These are phyloP conservation scores for Serendipita sp. DNA, from an alignment of 768 basidiomycete genomes.

Conservation along the genomic window DNA sequence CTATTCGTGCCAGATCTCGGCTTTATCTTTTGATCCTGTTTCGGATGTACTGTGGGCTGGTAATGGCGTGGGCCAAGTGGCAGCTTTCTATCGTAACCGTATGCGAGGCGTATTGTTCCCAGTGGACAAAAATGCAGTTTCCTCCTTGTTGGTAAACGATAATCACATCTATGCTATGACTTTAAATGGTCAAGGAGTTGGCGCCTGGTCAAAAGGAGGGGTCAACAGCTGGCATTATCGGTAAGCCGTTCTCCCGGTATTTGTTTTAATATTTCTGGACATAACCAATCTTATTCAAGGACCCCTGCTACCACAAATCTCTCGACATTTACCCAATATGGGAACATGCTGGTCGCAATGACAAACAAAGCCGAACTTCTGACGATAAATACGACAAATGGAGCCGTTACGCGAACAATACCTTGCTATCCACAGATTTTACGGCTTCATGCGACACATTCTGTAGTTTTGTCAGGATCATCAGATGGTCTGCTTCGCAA, in stretches of 20 bases:
- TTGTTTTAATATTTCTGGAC: background rate
- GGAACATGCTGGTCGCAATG: background rate
- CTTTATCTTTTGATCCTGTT: slow-evolving; percentile 78
- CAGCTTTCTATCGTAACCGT: slow-evolving; percentile 51
- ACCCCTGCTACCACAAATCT: slow-evolving; percentile 6
- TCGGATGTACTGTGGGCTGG: slow-evolving; percentile 86
- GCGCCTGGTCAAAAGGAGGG: slow-evolving; percentile 73
- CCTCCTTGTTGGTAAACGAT: slow-evolving; percentile 63
- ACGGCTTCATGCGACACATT: slow-evolving; percentile 50
- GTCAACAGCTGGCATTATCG: slow-evolving; percentile 68
- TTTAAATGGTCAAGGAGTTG: slow-evolving; percentile 38
- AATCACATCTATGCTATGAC: slow-evolving; percentile 52
- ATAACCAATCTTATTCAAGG: slow-evolving; percentile 2
- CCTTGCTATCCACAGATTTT: slow-evolving; percentile 41
- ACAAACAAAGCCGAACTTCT: slow-evolving; percentile 38
- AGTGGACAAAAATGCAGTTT: slow-evolving; percentile 54
- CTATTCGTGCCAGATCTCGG: slow-evolving; percentile 36
- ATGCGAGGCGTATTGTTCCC: slow-evolving; percentile 58
- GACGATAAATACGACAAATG: slow-evolving; percentile 60
- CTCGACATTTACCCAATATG: slow-evolving; percentile 14
- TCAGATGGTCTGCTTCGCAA: slow-evolving; percentile 58
- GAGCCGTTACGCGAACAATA: slow-evolving; percentile 41
- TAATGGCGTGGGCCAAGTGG: slow-evolving; percentile 49
- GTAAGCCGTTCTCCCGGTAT: slow-evolving; percentile 25
- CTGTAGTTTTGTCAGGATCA: slow-evolving; percentile 48